phyloP scores from a whole-genome alignment of 2,329 filamentous ascomycete species.

The Incumbomyces lentus region DNA sequence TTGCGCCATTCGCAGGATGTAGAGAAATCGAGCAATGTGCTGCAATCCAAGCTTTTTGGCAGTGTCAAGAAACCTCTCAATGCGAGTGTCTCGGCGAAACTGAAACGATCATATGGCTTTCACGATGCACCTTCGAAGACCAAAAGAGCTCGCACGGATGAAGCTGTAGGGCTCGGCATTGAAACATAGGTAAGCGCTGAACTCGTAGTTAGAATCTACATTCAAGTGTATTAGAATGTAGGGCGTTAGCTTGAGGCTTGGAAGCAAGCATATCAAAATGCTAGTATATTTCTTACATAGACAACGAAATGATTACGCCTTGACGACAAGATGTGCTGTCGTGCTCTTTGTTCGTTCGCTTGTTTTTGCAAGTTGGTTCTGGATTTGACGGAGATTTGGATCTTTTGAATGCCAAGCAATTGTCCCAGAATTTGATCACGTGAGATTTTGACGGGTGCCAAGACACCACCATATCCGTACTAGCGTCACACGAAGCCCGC shows the following conservation, averaged over 20 bases:
- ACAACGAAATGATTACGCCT: no score
- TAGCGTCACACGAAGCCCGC: not conserved
- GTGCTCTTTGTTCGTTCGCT: no score
- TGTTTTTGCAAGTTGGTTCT: no score
- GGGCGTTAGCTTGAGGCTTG: no score
- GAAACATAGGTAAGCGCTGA: conserved; percentile 17
- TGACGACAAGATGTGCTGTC: no score
- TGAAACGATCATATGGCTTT: conserved; percentile 13
- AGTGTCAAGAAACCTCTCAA: conserved; percentile 46
- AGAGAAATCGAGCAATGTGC: conserved; percentile 35
- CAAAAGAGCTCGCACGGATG: conserved; percentile 43
- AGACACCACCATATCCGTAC: not conserved
- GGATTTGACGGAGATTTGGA: no score
- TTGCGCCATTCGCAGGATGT: conserved; percentile 27
- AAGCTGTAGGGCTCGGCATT: conserved; percentile 48
- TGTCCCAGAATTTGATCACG: no score
- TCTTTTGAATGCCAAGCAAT: no score
- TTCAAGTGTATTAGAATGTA: no score
- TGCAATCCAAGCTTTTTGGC: conserved; percentile 56
- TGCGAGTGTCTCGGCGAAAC: conserved; percentile 31
- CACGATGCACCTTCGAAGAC: conserved; percentile 26
- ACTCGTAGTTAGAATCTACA: not conserved
- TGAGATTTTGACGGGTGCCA: not conserved
- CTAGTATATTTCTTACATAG: no score
- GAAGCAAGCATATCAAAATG: no score